phyloP scores from a whole-genome alignment of 2,329 filamentous ascomycete genomes.

The Pseudogymnoascus sp. region DNA sequence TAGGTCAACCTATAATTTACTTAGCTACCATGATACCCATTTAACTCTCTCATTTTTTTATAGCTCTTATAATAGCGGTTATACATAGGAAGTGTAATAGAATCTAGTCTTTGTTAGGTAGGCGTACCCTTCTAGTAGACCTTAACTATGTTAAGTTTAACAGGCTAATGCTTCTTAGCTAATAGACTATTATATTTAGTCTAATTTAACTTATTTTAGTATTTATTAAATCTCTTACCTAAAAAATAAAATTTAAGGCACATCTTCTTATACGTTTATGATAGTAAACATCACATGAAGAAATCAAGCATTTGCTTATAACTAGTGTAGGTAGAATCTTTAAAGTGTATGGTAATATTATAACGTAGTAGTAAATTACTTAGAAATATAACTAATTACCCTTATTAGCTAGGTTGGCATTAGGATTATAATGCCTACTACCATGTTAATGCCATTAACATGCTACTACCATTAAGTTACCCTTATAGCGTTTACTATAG shows the following conservation, averaged over 20 bases:
- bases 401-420: not conserved
- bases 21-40: not conserved
- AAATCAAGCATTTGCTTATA: not conserved
- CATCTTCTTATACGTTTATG: not conserved
- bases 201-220: not conserved
- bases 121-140: not conserved
- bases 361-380: not conserved
- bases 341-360: not conserved
- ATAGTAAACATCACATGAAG: not conserved
- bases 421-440: not conserved
- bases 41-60: not conserved
- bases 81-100: slow-evolving; percentile 13
- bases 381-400: not conserved
- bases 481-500: not conserved
- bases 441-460: not conserved
- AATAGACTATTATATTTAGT: not conserved
- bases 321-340: not conserved
- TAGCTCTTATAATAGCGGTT: slow-evolving; percentile 8
- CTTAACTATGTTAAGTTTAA: not conserved
- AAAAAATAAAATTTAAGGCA: not conserved
- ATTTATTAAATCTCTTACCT: not conserved
- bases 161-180: not conserved
- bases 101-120: slow-evolving; percentile 10
- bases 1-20: not conserved
- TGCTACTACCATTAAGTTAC: not conserved